Evolutionary conservation across 306 rosid species (phyloP), one percentile per base, ranked within the genome.

Genomic region (Rubus idaeus): DNA sequence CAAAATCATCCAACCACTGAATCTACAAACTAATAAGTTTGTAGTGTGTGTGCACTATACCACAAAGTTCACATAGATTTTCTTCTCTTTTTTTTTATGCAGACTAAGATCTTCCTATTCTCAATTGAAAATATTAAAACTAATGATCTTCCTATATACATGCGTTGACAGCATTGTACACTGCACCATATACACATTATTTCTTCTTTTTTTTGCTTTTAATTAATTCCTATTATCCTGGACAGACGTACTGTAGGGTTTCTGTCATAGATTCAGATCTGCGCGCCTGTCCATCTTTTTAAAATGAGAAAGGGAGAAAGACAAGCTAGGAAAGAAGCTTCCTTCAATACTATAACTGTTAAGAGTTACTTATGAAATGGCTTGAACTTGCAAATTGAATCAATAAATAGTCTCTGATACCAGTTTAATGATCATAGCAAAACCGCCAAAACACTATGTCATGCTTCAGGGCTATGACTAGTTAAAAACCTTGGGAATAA

Each of bases 261-360:
- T 63, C 46, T 63, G 21, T 63, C 68, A 63, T 6, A 37, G 68
- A 37, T 63, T 20, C 45, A 63, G 68, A 63, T 63, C 68, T 63
- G 21, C n/a, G n/a, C n/a, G n/a, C 20, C 46, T 63, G 68, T 2
- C 68, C 45, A 63, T 63, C 23, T 63, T 63, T 63, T 63, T 35
- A 35, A 62, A 62, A 35, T 62, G 44, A 37, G 17, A 63, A 37
- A 42, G 46, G 66, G 21, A 3, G 46, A 63, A 57, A 21, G 63
- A 21, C 63, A 21, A 9, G n/a, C n/a, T n/a, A n/a, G 37, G 35
- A 20, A 56, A 4, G 66, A 61, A 30, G 66, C 3, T 61, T 61
- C 66, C 66, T 26, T 5, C 42, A 26, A 26, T 61, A 61, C 66
- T 18, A 26, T 14, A 26, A 60, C 11, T 60, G 66, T 23, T 60